Percentiles rank a stretch among this genome's conserved stretches.
Evolutionary conservation across 257 asterid genomes (phyloP).

Genomic region (Ilex aquifolium): DNA sequence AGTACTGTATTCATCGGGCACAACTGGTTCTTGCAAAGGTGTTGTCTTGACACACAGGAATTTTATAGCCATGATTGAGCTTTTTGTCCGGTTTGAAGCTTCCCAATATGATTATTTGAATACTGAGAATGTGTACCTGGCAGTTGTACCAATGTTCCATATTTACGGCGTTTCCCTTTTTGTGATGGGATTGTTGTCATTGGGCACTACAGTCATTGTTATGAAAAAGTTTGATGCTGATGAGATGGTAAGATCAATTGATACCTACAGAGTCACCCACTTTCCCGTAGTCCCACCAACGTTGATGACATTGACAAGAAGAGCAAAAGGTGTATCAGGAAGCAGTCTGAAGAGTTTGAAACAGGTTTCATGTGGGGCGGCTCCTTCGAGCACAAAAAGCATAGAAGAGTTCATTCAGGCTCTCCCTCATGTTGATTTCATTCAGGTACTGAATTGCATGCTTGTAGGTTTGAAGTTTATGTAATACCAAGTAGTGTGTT

Average conservation of each 20-base stretch:
- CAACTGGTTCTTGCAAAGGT: conserved; percentile 66
- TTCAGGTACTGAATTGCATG: conserved; percentile 46
- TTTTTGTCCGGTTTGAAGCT: conserved; percentile 65
- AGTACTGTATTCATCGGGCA: conserved; percentile 72
- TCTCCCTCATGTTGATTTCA: conserved; percentile 65
- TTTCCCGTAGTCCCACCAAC: conserved; percentile 65
- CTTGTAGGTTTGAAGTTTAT: too few species aligned
- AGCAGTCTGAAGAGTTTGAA: conserved; percentile 45
- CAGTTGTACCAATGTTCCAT: conserved; percentile 70
- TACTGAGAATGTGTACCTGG: conserved; percentile 48
- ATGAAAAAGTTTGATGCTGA: conserved; percentile 58
- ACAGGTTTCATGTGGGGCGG: conserved; percentile 83
- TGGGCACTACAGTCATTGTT: conserved; percentile 56
- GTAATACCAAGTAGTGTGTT: too few species aligned
- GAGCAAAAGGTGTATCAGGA: conserved; percentile 30
- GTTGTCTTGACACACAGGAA: conserved; percentile 62
- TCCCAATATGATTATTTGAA: conserved; percentile 41
- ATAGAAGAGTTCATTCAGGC: conserved; percentile 48
- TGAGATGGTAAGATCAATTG: conserved; percentile 60
- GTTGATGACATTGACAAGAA: conserved; percentile 40
- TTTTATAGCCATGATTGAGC: conserved; percentile 56
- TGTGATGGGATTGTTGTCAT: conserved; percentile 60
- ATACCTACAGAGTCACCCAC: conserved; percentile 58
- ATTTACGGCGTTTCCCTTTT: conserved; percentile 65
- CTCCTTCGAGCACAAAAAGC: conserved; percentile 39